Evolutionary conservation across 169 alveolate species (phyloP), one percentile per base, ranked within the genome.

Genomic region (Plasmodium coatneyi): DNA sequence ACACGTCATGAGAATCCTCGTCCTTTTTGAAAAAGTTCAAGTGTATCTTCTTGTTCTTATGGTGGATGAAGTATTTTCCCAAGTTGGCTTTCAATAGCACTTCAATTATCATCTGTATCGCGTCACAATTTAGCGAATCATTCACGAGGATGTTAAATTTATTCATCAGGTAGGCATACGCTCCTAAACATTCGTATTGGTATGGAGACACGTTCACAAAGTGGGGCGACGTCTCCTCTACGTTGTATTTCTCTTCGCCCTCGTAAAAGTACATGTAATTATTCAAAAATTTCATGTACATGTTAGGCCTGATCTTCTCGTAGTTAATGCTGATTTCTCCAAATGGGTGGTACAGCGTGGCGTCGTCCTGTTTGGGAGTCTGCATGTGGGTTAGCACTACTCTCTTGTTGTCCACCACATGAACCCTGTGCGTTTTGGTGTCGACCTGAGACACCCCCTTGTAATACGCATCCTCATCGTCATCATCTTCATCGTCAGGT

Each of bases 101-200:
- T 81, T 91, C 95, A 12, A 91, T 19, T 7, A 91, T 80, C 92
- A 91, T 91, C 34, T 91, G 70, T 41, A 91, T 28, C 14, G 89
- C 95, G 25, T 91, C 95, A 81, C 95, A 91, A 28, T 91, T 91
- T 12, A 91, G 41, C 4, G 78, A 43, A 3, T 32, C 83, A 72
- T 91, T 82, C 60, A 91, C 95, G 25, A 91, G 78, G 25, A 91
- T 91, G 71, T 91, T 91, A 36, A 91, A 91, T 32, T 82, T 91
- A 52, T 91, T 91, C 83, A 91, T 81, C 80, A 91, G 71, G 34
- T 91, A 91, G 36, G 92, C 95, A 54, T 91, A 91, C 10, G 92
- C 95, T 1, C 95, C 95, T 30, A 91, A 70, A 16, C 95, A 91
- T 19, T 91, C 95, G 34, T 91, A 91, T 7, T 71, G 72, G 76